phyloP scores from a whole-genome alignment of 345 rosid species.

The Populus tremula region DNA sequence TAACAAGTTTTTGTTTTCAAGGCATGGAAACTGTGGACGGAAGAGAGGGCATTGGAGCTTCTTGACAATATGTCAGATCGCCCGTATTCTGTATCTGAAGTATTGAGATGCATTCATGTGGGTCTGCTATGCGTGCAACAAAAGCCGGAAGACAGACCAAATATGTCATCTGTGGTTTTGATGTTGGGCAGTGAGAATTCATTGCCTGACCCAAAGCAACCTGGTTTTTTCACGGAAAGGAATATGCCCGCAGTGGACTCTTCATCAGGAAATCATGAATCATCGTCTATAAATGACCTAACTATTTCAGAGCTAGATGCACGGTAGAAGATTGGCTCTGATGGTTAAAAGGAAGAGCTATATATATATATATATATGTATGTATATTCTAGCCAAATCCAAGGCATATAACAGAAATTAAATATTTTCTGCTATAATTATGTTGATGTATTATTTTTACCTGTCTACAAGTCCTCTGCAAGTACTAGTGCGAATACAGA shows the following conservation, averaged over 20 bases:
- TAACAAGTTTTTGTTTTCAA: not conserved
- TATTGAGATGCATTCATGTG: not conserved
- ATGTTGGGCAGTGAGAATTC: not conserved
- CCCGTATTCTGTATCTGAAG: not conserved
- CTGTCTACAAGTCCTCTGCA: no score
- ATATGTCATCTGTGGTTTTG: not conserved
- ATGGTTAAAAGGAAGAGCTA: no score
- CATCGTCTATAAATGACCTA: not conserved
- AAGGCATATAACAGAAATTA: no score
- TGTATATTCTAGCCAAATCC: no score
- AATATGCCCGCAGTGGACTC: not conserved
- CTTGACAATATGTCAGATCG: not conserved
- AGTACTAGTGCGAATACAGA: no score
- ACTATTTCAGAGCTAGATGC: not conserved
- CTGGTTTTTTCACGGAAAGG: not conserved
- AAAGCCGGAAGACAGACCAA: not conserved
- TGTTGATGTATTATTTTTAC: no score
- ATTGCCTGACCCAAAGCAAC: conserved; percentile 6
- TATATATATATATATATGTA: no score
- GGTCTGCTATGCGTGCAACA: conserved; percentile 2
- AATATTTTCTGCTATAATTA: no score
- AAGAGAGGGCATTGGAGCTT: not conserved
- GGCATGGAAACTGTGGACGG: conserved; percentile 19
- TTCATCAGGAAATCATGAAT: not conserved
- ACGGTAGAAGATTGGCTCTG: not conserved